A percentile compares a stretch with the other conserved stretches of the same genome.
Evolutionary conservation across 192 early-diverging fungal genomes (phyloP).

Genomic region (Coemansia erecta): DNA sequence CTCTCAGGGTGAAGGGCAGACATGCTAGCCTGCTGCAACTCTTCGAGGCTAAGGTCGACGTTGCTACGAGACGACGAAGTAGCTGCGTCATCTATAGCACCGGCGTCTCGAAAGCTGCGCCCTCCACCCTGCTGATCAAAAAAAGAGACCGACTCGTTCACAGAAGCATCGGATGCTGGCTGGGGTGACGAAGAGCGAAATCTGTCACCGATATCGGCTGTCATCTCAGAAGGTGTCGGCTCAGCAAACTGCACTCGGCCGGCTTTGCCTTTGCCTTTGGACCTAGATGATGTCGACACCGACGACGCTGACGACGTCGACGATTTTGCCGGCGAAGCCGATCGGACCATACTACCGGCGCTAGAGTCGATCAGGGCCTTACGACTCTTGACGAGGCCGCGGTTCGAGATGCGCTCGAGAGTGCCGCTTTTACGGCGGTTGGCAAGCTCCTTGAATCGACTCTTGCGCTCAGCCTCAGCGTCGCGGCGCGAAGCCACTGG

Average conservation of each 20-base stretch:
- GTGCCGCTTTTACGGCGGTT: constrained; percentile 52
- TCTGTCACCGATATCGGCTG: no score
- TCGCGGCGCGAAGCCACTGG: constrained; percentile 17
- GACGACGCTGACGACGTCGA: constrained; percentile 9
- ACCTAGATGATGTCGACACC: not conserved
- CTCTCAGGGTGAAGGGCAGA: constrained; percentile 34
- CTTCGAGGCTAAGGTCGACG: constrained; percentile 21
- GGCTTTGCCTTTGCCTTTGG: constrained; percentile 2
- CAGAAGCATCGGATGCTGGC: no score
- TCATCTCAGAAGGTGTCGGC: not conserved
- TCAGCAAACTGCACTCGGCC: constrained; percentile 20
- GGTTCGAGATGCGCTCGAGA: constrained; percentile 44
- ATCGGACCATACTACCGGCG: constrained; percentile 8
- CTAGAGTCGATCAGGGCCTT: constrained; percentile 36
- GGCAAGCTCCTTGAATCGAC: constrained; percentile 35
- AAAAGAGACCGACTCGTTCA: constrained; percentile 24
- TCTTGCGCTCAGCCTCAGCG: constrained; percentile 28
- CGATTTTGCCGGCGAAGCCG: constrained; percentile 6
- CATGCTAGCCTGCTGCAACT: constrained; percentile 25
- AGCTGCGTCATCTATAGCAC: constrained; percentile 14
- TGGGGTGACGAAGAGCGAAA: no score
- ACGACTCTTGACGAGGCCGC: constrained; percentile 44
- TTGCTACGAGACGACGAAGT: constrained; percentile 24
- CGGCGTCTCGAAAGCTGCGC: constrained; percentile 19
- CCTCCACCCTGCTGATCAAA: constrained; percentile 48